Evolutionary conservation across 306 rosid species (phyloP).

Genomic region (Dalbergia cochinchinensis): DNA sequence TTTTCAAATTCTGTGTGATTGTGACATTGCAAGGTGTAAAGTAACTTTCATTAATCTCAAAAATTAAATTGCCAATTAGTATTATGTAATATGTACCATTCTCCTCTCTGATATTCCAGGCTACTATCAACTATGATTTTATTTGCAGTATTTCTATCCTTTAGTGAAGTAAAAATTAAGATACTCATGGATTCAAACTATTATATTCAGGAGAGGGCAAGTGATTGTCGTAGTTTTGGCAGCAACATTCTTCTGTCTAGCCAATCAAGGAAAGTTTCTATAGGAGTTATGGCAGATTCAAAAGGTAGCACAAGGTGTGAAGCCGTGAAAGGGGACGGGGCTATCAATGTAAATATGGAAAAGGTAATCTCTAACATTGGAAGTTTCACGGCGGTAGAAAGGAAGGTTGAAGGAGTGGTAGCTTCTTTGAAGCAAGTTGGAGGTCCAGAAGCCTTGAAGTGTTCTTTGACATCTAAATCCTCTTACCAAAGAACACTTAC

Average conservation of each 20-base stretch:
- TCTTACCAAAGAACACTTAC: constrained; percentile 50
- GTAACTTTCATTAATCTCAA: background rate
- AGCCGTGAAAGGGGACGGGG: constrained; percentile 53
- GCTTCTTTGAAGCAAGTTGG: constrained; percentile 54
- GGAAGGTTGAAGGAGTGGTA: constrained; percentile 51
- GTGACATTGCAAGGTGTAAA: no score
- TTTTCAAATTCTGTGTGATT: no score
- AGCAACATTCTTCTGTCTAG: constrained; percentile 69
- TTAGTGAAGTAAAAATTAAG: constrained; percentile 1
- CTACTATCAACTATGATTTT: constrained; percentile 25
- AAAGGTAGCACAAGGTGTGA: constrained; percentile 53
- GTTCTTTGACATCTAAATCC: constrained; percentile 64
- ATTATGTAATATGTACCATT: constrained; percentile 5
- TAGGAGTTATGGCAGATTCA: constrained; percentile 81
- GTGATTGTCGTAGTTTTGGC: constrained; percentile 71
- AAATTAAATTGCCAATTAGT: background rate
- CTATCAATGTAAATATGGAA: constrained; percentile 55
- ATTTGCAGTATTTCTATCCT: constrained; percentile 14
- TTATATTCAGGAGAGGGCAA: constrained; percentile 64
- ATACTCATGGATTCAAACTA: constrained; percentile 39
- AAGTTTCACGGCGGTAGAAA: constrained; percentile 48
- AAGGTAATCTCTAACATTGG: constrained; percentile 48
- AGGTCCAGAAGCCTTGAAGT: constrained; percentile 51
- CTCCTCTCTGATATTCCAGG: background rate
- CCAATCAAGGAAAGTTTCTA: constrained; percentile 91